Evolutionary conservation across 306 rosid species (phyloP).

Genomic region (Vachellia pachyceras): DNA sequence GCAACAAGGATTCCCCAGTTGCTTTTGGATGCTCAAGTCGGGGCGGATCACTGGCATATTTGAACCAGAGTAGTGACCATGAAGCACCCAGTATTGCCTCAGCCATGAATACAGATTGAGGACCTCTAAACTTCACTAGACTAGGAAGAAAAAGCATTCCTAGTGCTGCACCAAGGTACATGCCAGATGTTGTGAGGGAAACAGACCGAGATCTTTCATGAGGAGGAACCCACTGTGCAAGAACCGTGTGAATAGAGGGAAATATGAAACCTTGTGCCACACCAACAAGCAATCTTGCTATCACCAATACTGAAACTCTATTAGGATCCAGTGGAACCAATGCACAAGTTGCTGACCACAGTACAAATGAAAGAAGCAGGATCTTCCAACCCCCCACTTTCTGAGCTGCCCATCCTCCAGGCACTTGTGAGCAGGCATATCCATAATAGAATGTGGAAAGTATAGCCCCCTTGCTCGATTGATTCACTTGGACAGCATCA

Average conservation of each 20-base stretch:
- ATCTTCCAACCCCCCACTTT: constrained; percentile 85
- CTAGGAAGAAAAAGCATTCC: constrained; percentile 91
- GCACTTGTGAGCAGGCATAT: constrained; percentile 95
- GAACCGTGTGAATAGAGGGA: constrained; percentile 94
- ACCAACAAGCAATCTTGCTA: constrained; percentile 92
- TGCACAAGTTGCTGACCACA: constrained; percentile 91
- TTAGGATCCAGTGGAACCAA: constrained; percentile 81
- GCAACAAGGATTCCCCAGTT: constrained; percentile 72
- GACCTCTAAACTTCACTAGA: constrained; percentile 81
- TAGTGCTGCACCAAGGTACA: constrained; percentile 90
- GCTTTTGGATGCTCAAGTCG: constrained; percentile 82
- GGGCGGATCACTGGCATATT: constrained; percentile 71
- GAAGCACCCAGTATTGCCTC: constrained; percentile 80
- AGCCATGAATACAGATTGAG: constrained; percentile 80
- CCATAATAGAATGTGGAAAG: constrained; percentile 95
- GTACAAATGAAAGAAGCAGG: constrained; percentile 76
- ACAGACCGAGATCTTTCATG: constrained; percentile 96
- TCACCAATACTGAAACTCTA: constrained; percentile 54
- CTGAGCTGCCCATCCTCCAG: constrained; percentile 97
- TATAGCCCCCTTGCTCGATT: constrained; percentile 82
- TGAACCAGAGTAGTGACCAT: constrained; percentile 91
- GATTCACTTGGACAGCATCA: constrained; percentile 71
- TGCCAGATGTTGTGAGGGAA: constrained; percentile 92
- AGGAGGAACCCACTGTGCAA: constrained; percentile 99
- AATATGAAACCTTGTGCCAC: constrained; percentile 94